Percentiles rank a stretch among this genome's conserved stretches.
These are phyloP conservation scores for Aurifilum marmelostoma DNA, from an alignment of 2,329 filamentous ascomycete species.

Conservation along the genomic window DNA sequence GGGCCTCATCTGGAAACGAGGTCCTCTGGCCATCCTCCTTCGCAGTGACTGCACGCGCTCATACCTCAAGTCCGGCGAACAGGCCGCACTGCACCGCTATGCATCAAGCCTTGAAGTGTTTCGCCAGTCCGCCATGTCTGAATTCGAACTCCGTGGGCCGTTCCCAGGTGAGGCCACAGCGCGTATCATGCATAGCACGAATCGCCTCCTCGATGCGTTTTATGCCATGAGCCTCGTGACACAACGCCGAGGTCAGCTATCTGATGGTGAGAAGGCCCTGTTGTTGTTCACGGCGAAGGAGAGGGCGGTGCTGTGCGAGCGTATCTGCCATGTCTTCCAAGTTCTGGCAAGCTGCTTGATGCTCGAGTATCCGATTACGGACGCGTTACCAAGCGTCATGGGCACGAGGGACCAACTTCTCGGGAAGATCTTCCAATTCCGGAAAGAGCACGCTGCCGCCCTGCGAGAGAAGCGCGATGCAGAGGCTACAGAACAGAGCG, in stretches of 20 bases:
- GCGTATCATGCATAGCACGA: conserved; percentile 77
- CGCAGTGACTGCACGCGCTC: conserved; percentile 60
- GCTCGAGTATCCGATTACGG: conserved; percentile 89
- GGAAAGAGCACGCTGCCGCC: conserved; percentile 63
- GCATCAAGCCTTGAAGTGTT: conserved; percentile 73
- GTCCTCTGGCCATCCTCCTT: conserved; percentile 76
- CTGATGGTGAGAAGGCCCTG: conserved; percentile 79
- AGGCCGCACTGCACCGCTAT: conserved; percentile 84
- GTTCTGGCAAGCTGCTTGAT: conserved; percentile 93
- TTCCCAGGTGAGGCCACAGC: conserved; percentile 77
- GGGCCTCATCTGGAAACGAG: conserved; percentile 94
- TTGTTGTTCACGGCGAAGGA: conserved; percentile 79
- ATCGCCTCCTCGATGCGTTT: conserved; percentile 87
- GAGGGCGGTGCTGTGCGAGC: conserved; percentile 77
- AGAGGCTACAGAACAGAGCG: conserved; percentile 31
- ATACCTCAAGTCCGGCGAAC: conserved; percentile 88
- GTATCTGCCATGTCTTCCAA: conserved; percentile 85
- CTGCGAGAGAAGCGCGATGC: conserved; percentile 45
- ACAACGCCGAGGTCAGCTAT: conserved; percentile 74
- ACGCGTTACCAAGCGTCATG: conserved; percentile 82
- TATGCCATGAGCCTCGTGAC: conserved; percentile 96
- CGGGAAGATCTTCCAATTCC: conserved; percentile 85
- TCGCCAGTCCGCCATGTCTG: conserved; percentile 72
- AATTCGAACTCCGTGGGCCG: conserved; percentile 86
- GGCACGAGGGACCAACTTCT: conserved; percentile 81